Evolutionary conservation across 495 filamentous ascomycete genomes (phyloP).

Genomic region (Podospora conica): DNA sequence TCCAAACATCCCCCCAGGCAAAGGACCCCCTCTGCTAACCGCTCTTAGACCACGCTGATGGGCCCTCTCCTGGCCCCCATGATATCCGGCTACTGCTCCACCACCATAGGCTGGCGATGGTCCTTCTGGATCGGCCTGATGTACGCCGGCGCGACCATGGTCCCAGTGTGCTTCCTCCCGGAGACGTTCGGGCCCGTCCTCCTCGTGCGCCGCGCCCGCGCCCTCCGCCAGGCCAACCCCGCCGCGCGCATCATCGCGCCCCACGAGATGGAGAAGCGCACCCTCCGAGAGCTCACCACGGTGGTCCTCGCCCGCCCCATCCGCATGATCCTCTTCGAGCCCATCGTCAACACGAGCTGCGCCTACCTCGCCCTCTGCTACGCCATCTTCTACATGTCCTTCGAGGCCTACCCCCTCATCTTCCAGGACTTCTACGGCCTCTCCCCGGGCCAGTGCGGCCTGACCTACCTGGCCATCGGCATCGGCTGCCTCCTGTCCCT

Average conservation of each 20-base stretch:
- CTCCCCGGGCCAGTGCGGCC: conserved; percentile 37
- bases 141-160: conserved; percentile 42
- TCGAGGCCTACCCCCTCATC: conserved; percentile 62
- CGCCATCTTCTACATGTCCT: conserved; percentile 71
- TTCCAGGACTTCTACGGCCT: conserved; percentile 47
- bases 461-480: conserved; percentile 45
- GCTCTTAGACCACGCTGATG: conserved; percentile 51
- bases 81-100: conserved; percentile 57
- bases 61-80: conserved; percentile 64
- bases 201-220: conserved; percentile 47
- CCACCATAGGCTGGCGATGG: conserved; percentile 59
- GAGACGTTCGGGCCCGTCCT: conserved; percentile 60
- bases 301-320: conserved; percentile 37
- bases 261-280: conserved; percentile 31
- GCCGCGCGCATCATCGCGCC: conserved; percentile 29
- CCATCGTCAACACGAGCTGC: conserved; percentile 53
- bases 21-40: not conserved
- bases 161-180: conserved; percentile 48
- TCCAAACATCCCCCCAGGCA: not conserved
- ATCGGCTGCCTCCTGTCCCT: conserved; percentile 41
- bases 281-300: conserved; percentile 29
- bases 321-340: conserved; percentile 39
- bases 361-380: conserved; percentile 65
- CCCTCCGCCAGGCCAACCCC: conserved; percentile 45
- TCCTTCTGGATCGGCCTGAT: conserved; percentile 59